A percentile compares a stretch with the other conserved stretches of the same genome.
These are phyloP conservation scores for Cyberlindnera xylosilytica DNA, from an alignment of 805 yeast species.

Conservation along the genomic window DNA sequence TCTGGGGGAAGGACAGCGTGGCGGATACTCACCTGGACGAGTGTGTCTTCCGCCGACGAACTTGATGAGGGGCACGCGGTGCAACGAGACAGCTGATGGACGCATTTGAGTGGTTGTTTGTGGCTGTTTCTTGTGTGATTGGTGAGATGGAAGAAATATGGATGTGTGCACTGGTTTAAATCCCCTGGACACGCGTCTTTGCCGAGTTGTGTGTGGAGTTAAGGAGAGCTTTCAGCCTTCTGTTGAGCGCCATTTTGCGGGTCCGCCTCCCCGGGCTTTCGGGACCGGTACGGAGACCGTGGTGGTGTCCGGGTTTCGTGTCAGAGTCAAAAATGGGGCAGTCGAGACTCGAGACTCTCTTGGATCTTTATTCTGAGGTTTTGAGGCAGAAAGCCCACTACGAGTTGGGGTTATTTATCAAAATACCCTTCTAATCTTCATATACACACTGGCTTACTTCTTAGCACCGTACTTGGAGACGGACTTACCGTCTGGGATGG, in stretches of 20 bases:
- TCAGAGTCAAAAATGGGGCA: too few relatives aligned
- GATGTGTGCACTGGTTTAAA: too few relatives aligned
- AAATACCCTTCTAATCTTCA: too few relatives aligned
- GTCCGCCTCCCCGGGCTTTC: constrained; percentile 2
- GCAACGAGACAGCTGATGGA: constrained; percentile 26
- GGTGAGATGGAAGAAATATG: background rate
- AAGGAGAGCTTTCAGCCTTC: background rate
- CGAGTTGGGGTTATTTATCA: too few relatives aligned
- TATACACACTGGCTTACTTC: constrained; percentile 17
- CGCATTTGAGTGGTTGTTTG: too few relatives aligned
- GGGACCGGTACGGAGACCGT: constrained; percentile 3
- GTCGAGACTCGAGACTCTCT: too few relatives aligned
- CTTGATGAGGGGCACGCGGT: constrained; percentile 63
- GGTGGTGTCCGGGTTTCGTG: constrained; percentile 1
- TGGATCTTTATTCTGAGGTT: too few relatives aligned
- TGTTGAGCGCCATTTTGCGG: background rate
- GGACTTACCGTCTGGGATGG: constrained; percentile 94
- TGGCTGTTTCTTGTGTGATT: background rate
- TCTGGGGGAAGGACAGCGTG: too few relatives aligned
- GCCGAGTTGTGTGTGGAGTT: too few relatives aligned
- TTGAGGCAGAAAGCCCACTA: too few relatives aligned
- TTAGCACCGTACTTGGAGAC: constrained; percentile 63
- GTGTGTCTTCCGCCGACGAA: constrained; percentile 82
- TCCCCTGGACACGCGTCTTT: background rate
- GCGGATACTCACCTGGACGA: constrained; percentile 46